Evolutionary conservation across 176 grass and related monocot species (phyloP), one percentile per base, ranked within the genome.

Genomic region (Pontederia crassipes): DNA sequence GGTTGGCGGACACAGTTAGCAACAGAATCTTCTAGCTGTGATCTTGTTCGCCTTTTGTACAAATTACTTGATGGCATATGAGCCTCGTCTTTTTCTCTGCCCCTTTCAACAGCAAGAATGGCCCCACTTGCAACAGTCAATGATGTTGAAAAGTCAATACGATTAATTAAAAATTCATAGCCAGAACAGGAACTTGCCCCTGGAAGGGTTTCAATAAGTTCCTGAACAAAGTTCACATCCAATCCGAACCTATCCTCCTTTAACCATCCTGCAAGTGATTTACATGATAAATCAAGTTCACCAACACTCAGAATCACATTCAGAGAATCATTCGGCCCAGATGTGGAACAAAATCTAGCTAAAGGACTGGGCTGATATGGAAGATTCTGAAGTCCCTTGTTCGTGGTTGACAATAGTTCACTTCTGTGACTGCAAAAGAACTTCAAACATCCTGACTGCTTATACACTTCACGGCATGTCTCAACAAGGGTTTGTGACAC

Each of bases 161-260:
- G 88, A 52, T 85, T 75, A 70, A 68, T 69, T 69, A 98, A 85
- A 57, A 83, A 88, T 68, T 77, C 78, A 65, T 98, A 98, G 46
- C 68, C 72, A 45, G 72, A 70, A 81, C 87, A 92, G 53, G 72
- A 62, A 57, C 62, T 70, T 46, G 93, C 81, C 61, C 75, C 83
- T 63, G 88, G 84, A 78, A 92, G 84, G 60, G 72, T 88, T 81
- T 98, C 93, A 64, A 98, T 77, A 57, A 98, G 78, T 98, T 98
- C 87, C 62, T 98, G 87, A 63, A 98, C 87, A 79, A 98, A 92
- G 53, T 74, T 84, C 54, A 81, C 62, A 76, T 98, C 84, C 74
- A 98, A 88, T 46, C 93, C 93, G 71, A 82, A 75, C 48, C 93
- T 85, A 50, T 98, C 93, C 0, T 78, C 74, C 45, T 81, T 80